Conservation (phyloP, 2,329 filamentous ascomycete species). For the Boeremia exigua region DNA sequence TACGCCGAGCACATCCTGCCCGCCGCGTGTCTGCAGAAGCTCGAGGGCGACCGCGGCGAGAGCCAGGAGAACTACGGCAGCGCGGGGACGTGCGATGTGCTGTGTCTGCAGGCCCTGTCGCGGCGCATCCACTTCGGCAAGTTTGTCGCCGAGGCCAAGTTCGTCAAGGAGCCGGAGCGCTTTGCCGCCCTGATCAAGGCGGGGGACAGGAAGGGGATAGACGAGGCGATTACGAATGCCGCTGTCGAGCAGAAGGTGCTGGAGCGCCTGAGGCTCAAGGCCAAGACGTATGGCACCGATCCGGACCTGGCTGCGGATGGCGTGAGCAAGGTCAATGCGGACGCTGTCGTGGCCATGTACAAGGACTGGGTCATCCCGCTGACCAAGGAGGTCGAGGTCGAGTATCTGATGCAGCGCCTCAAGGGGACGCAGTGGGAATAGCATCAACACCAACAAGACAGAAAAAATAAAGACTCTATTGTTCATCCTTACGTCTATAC, state of each 20-base stretch:
- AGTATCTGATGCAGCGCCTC: slow-evolving; percentile 95
- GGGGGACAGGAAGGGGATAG: slow-evolving; percentile 80
- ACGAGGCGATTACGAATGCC: slow-evolving; percentile 86
- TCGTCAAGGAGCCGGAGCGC: slow-evolving; percentile 77
- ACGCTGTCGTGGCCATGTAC: slow-evolving; percentile 63
- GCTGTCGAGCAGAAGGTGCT: slow-evolving; percentile 91
- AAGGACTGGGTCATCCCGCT: slow-evolving; percentile 89
- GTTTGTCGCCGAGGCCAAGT: slow-evolving; percentile 97
- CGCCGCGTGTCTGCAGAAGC: slow-evolving; percentile 77
- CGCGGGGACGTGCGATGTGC: slow-evolving; percentile 87
- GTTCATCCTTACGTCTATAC: background rate
- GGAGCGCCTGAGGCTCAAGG: slow-evolving; percentile 84
- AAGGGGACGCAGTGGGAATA: slow-evolving; percentile 58
- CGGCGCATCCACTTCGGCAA: slow-evolving; percentile 96
- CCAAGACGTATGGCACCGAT: slow-evolving; percentile 90
- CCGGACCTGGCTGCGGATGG: slow-evolving; percentile 68
- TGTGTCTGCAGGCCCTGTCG: slow-evolving; percentile 86
- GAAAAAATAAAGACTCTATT: slow-evolving; percentile 29
- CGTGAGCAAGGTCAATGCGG: slow-evolving; percentile 85
- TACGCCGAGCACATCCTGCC: slow-evolving; percentile 87
- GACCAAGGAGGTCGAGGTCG: slow-evolving; percentile 98
- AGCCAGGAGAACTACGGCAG: slow-evolving; percentile 95
- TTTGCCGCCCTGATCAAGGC: slow-evolving; percentile 85
- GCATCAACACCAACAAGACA: background rate
- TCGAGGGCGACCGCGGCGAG: slow-evolving; percentile 80